phyloP scores from a whole-genome alignment of 768 basidiomycete genomes.

The Termitomyces sp. region DNA sequence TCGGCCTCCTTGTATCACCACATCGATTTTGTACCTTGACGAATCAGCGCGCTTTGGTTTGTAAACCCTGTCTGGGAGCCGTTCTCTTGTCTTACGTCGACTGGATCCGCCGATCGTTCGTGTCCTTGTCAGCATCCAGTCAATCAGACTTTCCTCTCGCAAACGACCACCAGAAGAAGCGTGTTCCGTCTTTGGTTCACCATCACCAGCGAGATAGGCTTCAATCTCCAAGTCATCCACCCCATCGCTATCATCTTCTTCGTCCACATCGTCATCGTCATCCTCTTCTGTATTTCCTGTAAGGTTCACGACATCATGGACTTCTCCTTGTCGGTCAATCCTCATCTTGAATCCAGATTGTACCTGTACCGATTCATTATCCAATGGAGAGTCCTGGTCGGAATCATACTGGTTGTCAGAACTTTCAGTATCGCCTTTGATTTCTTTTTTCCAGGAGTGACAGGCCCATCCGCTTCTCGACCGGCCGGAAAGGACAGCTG shows the following conservation, averaged over 20 bases:
- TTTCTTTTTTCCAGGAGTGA: conserved; percentile 32
- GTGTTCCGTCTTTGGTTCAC: conserved; percentile 6
- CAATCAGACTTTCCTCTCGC: conserved; percentile 54
- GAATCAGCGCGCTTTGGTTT: conserved; percentile 1
- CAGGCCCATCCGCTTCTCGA: conserved; percentile 37
- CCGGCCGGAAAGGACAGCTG: conserved; percentile 47
- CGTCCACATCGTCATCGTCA: not conserved
- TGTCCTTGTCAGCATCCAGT: conserved; percentile 63
- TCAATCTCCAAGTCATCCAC: conserved; percentile 29
- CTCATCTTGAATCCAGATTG: conserved; percentile 3
- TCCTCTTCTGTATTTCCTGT: conserved; percentile 15
- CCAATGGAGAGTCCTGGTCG: not conserved
- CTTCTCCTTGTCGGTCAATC: conserved; percentile 10
- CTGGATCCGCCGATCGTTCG: conserved; percentile 25
- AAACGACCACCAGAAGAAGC: conserved; percentile 12
- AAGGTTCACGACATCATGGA: conserved; percentile 21
- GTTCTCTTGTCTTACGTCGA: conserved; percentile 15
- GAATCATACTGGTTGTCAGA: conserved; percentile 32
- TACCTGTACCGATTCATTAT: not conserved
- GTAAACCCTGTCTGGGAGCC: conserved; percentile 1
- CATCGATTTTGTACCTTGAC: conserved; percentile 28
- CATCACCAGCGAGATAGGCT: conserved; percentile 27
- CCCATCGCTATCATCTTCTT: conserved; percentile 13
- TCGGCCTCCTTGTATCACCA: conserved; percentile 36
- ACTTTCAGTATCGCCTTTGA: conserved; percentile 67